Evolutionary conservation across 1,284 basidiomycete genomes (phyloP), one percentile per base, ranked within the genome.

Genomic region (Trichosporon coremiiforme): DNA sequence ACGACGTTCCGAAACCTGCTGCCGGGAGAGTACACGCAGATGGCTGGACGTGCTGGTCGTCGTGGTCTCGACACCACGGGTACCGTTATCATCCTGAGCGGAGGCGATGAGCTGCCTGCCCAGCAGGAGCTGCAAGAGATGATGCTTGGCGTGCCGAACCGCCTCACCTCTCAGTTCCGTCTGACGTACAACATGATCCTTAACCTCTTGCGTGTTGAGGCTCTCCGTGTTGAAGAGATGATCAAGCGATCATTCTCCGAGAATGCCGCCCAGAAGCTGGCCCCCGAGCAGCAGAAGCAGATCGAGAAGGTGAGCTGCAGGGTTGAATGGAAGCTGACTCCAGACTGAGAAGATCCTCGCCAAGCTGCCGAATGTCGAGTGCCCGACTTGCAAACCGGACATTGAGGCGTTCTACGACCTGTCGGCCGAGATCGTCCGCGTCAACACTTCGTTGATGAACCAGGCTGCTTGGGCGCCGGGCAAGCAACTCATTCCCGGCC

Each of bases 141-240:
- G 95, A 94, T 99, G 80, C 89, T 98, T 17, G 97, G 97, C 15
- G 89, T 86, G 66, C 93, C 97, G 0, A 91, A 90, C 66, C 95
- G 95, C 80, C 87, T 99, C n/a, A 89, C 90, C 64, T 98, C 95
- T 1, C 97, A 99, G 80, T 99, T 99, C 87, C 88, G 97, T 65
- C 86, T 99, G 73, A 99, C 97, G 0, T 99, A 99, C 85, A 98
- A 98, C 81, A 99, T 99, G 97, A 98, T 99, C 72, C 86, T 99
- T 71, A 99, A 99, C 80, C 84, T 99, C 55, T 87, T 99, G 17
- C 90, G 97, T 35, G 96, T 99, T 8, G 97, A 99, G 80, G 95
- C 97, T 1, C 86, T 99, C 41, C 88, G 91, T 73, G 97, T 99
- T 8, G 97, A 99, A 79, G 97, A 99, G 82, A 99, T 99, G 97